Evolutionary conservation across 768 basidiomycete species (phyloP), one percentile per base, ranked within the genome.

Genomic region (Suillus subalutaceus): DNA sequence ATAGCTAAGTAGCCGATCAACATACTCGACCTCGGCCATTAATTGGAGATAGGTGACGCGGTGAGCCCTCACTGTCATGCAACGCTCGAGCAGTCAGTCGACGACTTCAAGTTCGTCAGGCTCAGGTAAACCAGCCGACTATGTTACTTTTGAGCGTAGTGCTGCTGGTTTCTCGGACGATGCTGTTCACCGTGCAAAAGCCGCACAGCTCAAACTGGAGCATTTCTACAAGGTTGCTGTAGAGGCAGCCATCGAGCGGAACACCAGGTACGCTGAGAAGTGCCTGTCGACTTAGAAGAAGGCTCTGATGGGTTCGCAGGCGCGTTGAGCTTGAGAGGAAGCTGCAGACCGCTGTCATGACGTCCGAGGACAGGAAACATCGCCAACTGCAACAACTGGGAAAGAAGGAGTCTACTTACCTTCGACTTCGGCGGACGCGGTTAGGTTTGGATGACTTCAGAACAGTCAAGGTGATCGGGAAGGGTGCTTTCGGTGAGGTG

Each of bases 401-500:
- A 26, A 91, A 90, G 79, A 93, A 93, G 72, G 95, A 97, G 78
- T 90, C 89, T 4, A 91, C 90, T 8, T 98, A 90, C 77, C 85
- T 99, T 65, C 88, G 97, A 12, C 83, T 98, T 62, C 85, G 90
- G 64, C 84, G 97, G 60, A 98, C 97, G 37, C 93, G 92, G 72
- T 84, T 99, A 13, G 94, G 96, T 3, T 81, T 98, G 65, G 89
- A 91, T 67, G 92, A 99, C 78, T 99, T 99, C 81, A 84, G 90
- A 69, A 99, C 97, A 5, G 94, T 99, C 72, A 99, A 99, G 77
- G 96, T 99, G 56, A 99, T 99, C 71, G 97, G 97, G 26, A 98
- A 97, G 79, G 97, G 97, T 68, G 97, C 97, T 20, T 99, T 99
- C 73, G 96, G 97, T 76, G 97, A 99, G 83, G 95, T 94, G 72